These are phyloP conservation scores for Bacterosira constricta DNA, from an alignment of 108 stramenopile species.

Conservation along the genomic window DNA sequence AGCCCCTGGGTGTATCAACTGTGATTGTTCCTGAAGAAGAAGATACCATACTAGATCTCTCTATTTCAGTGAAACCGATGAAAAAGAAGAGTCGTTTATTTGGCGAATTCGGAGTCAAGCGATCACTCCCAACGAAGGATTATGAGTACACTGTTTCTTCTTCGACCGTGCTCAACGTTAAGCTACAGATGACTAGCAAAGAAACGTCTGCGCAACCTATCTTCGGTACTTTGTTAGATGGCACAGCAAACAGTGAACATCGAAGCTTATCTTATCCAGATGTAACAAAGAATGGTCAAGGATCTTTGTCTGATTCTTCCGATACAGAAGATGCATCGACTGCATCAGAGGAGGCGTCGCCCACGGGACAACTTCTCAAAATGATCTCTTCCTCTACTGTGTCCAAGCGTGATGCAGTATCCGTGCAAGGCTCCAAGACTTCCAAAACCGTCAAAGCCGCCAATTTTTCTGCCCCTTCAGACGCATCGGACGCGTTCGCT, in stretches of 20 bases:
- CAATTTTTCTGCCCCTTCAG: neutral
- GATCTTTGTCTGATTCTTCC: neutral
- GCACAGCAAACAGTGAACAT: neutral
- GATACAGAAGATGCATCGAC: neutral
- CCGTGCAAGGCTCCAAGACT: neutral
- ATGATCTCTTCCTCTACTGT: neutral
- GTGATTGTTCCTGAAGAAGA: constrained; percentile 12
- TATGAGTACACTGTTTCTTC: constrained; percentile 3
- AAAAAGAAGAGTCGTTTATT: neutral
- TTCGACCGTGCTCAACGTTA: constrained; percentile 18
- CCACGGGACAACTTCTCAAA: neutral
- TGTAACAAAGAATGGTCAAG: too few relatives aligned
- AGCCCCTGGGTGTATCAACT: constrained; percentile 23
- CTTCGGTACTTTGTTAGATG: neutral
- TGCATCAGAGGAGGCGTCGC: neutral
- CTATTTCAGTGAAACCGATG: constrained; percentile 6
- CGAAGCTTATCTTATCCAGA: too few relatives aligned
- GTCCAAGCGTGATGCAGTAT: neutral
- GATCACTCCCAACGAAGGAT: too few relatives aligned
- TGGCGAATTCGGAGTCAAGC: neutral
- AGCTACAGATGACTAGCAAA: constrained; percentile 12
- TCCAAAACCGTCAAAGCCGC: neutral
- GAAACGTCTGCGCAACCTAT: neutral
- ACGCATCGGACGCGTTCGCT: neutral
- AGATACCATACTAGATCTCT: neutral